These are phyloP conservation scores for Solanum verrucosum DNA, from an alignment of 257 asterid genomes.

Conservation along the genomic window DNA sequence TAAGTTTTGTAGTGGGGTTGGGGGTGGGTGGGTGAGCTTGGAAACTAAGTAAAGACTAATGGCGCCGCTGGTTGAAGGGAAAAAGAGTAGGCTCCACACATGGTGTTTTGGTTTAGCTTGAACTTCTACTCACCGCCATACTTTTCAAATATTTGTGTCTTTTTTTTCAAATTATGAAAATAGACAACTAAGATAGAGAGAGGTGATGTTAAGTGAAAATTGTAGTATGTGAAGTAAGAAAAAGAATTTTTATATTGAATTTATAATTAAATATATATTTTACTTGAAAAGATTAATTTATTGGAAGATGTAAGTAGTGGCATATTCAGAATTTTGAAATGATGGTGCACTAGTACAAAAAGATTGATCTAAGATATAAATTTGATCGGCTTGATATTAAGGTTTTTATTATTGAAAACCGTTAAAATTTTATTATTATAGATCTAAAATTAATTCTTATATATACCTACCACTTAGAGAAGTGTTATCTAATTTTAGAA, in stretches of 20 bases:
- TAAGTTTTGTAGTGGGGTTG: background rate
- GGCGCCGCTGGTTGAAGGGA: conserved; percentile 18
- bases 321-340: too few relatives aligned
- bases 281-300: too few relatives aligned
- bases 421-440: too few relatives aligned
- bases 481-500: too few relatives aligned
- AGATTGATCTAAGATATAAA: too few relatives aligned
- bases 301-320: too few relatives aligned
- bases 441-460: too few relatives aligned
- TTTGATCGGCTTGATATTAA: accelerated
- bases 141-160: background rate
- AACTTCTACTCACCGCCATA: background rate
- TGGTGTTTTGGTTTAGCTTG: background rate
- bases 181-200: background rate
- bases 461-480: too few relatives aligned
- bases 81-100: conserved; percentile 11
- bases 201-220: background rate
- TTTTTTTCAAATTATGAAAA: background rate
- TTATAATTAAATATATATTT: too few relatives aligned
- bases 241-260: background rate
- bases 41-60: conserved; percentile 28
- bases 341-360: too few relatives aligned
- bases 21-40: conserved; percentile 19
- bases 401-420: accelerated
- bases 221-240: background rate